Conservation (phyloP, 306 rosid genomes). For the Macrotyloma uniflorum region DNA sequence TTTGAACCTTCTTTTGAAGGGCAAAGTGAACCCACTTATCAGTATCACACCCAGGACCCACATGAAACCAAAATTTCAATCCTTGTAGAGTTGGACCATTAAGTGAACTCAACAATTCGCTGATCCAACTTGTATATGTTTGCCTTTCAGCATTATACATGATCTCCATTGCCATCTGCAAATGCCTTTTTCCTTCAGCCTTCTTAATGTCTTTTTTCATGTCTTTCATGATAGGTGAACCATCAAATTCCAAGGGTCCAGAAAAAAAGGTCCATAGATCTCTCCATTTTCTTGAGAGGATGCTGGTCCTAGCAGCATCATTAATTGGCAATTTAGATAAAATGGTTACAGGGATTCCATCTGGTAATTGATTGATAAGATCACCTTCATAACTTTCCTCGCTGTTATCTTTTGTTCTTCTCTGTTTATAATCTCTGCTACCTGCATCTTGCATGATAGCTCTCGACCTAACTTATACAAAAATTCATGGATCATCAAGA, state of each 20-base stretch:
- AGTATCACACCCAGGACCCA: slow-evolving; percentile 23
- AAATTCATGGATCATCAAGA: slow-evolving; percentile 21
- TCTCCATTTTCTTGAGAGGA: slow-evolving; percentile 49
- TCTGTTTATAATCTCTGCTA: slow-evolving; percentile 28
- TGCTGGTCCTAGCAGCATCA: slow-evolving; percentile 46
- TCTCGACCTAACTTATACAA: slow-evolving; percentile 25
- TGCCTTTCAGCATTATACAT: slow-evolving; percentile 47
- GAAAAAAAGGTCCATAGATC: slow-evolving; percentile 35
- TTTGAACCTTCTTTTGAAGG: slow-evolving; percentile 43
- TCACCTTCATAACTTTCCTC: slow-evolving; percentile 31
- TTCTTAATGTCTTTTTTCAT: slow-evolving; percentile 28
- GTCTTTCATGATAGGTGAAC: slow-evolving; percentile 46
- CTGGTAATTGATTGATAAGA: slow-evolving; percentile 44
- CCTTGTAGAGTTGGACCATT: slow-evolving; percentile 34
- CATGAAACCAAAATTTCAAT: slow-evolving; percentile 45
- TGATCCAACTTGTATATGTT: slow-evolving; percentile 46
- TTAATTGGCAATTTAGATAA: slow-evolving; percentile 41
- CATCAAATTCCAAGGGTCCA: slow-evolving; percentile 42
- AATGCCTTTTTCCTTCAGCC: slow-evolving; percentile 5
- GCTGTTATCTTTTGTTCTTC: slow-evolving; percentile 29
- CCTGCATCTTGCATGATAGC: slow-evolving; percentile 32
- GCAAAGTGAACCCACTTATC: slow-evolving; percentile 44
- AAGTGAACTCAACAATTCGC: slow-evolving; percentile 38
- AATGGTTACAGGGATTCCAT: slow-evolving; percentile 41
- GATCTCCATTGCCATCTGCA: slow-evolving; percentile 44